These are phyloP conservation scores for Starmerella etchellsii DNA, from an alignment of 805 yeast genomes.

Conservation along the genomic window DNA sequence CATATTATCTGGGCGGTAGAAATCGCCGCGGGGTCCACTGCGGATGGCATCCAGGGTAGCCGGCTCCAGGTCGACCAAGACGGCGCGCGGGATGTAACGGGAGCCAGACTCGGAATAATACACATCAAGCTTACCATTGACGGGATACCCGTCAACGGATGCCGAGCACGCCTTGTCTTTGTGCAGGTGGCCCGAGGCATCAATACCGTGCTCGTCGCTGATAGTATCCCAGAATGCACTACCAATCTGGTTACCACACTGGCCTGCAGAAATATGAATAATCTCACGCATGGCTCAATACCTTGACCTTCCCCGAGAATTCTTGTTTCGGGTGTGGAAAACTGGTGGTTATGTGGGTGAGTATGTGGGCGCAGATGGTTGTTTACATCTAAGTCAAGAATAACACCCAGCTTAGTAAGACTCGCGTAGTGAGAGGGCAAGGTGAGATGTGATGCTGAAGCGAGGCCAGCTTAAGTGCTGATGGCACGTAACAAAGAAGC, in stretches of 20 bases:
- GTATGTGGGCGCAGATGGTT: background rate
- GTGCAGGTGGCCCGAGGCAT: conserved; percentile 24
- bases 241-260: conserved; percentile 94
- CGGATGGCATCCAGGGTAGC: conserved; percentile 82
- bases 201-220: conserved; percentile 32
- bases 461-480: background rate
- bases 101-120: conserved; percentile 81
- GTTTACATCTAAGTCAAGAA: conserved; percentile 1
- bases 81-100: conserved; percentile 78
- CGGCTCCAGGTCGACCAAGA: conserved; percentile 84
- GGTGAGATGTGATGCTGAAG: background rate
- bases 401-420: background rate
- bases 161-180: conserved; percentile 2
- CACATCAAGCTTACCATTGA: conserved; percentile 51
- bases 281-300: conserved; percentile 24
- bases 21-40: conserved; percentile 65
- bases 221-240: conserved; percentile 33
- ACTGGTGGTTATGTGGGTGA: background rate
- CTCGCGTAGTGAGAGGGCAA: background rate
- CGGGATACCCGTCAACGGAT: conserved; percentile 14
- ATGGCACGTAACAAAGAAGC: background rate
- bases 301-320: background rate
- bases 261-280: conserved; percentile 96
- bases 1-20: conserved; percentile 85
- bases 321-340: background rate